Evolutionary conservation across 768 basidiomycete genomes (phyloP), one percentile per base, ranked within the genome.

Genomic region (Xerocomellus amylosporus): DNA sequence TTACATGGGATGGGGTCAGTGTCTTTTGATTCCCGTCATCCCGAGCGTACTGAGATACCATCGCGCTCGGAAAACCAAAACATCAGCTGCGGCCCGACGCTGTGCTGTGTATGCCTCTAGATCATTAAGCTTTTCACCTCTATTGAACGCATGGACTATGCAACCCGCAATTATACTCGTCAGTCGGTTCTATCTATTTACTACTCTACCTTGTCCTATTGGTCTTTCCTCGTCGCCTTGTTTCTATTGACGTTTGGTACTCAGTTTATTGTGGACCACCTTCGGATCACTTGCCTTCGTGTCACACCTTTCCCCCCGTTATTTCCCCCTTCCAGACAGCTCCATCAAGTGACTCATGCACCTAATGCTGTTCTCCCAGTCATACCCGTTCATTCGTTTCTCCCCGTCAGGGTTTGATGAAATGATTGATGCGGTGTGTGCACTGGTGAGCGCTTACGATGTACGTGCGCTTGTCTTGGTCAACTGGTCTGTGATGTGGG

Each of bases 371-470:
- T 61, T 59, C 61, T 62, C 66, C 64, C 58, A 53, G 51, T 38
- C 46, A 44, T 43, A 20, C 28, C 45, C 34, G 39, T 53, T 54
- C 48, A 31, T 59, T 63, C 56, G 74, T 78, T 75, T 80, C 77
- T 78, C 76, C 77, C 75, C 72, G 60, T 47, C 37, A 59, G 71
- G 78, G 79, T 77, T 65, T 68, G 79, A 79, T 60, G 79, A 79
- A 75, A 68, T 67, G 65, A 52, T 46, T 60, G 62, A 53, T 53
- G 51, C 31, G 59, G 58, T 61, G 56, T 53, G 48, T 63, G 67
- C n/a, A 49, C 61, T 63, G 74, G 78, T 80, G 78, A 79, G 78
- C 78, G 79, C 77, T 77, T 50, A 54, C 42, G 54, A 37, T 54
- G 53, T 38, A 41, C 50, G 58, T 22, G 46, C 47, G 28, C 54